Base-by-base conservation (phyloP, 2,329 filamentous ascomycete genomes). In the Xylariales sp. region DNA sequence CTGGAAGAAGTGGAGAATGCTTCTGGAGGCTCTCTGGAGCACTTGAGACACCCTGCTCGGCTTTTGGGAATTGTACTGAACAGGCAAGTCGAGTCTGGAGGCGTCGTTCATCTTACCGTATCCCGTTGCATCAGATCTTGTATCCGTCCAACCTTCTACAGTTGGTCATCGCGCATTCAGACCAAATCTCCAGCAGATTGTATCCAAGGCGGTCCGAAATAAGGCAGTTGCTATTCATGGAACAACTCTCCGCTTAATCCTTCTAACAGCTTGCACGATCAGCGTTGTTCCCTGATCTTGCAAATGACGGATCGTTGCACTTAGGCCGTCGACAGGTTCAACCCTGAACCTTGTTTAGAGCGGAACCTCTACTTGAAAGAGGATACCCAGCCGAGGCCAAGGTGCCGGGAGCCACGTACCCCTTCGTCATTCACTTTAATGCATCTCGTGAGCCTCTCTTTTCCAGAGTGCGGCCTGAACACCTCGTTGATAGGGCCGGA, bases 11-110 rank as follows among this genome's bases (percentile, higher is more conserved):
- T 45, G 49, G 51, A 44, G 48, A 43, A 36, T 33, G 33, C 46
- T 54, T 54, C 51, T 48, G 42, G 51, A 53, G n/a, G n/a, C n/a
- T n/a, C n/a, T n/a, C n/a, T 8, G 24, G n/a, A 54, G 48, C 38
- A 46, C 49, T 53, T 50, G 34, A 49, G 38, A 47, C 39, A 28
- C 34, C 34, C 31, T 42, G 44, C 37, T 50, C 44, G 46, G 38
- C 42, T 47, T 43, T 44, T 49, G 41, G 39, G 46, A 50, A 48
- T 42, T 43, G 45, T 19, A 49, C 45, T 45, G 44, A 52, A 46
- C 46, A 51, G 51, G 51, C 46, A 53, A 53, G 50, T 53, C 48
- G 43, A 43, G 49, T 21, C 41, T 40, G 34, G 34, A 44, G 43
- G 29, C 12, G 20, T 15, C 24, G n/a, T 32, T 32, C 8, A 7